These are phyloP conservation scores for Tetrapisispora iriomotensis DNA, from an alignment of 805 yeast genomes.

Conservation along the genomic window DNA sequence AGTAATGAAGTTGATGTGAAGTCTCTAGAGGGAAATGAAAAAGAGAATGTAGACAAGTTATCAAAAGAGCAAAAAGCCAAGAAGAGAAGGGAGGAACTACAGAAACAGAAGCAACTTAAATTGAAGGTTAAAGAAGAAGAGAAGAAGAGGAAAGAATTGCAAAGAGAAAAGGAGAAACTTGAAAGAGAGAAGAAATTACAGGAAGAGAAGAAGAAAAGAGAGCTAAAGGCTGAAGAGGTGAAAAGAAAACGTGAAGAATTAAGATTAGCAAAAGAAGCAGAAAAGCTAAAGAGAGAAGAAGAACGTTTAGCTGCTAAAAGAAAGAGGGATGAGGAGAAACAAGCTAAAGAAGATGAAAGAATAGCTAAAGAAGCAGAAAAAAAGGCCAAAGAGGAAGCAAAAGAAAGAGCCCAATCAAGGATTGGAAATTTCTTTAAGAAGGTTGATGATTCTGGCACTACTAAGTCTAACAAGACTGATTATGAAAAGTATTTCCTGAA, in stretches of 20 bases:
- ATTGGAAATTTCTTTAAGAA: conserved; percentile 31
- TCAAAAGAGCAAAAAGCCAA: conserved; percentile 7
- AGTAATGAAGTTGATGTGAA: not conserved
- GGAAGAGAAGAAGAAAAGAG: conserved; percentile 22
- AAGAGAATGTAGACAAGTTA: conserved; percentile 1
- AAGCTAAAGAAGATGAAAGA: conserved; percentile 12
- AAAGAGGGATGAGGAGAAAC: conserved; percentile 15
- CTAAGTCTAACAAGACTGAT: conserved; percentile 19
- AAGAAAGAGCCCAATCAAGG: conserved; percentile 31
- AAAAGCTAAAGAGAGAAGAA: conserved; percentile 12
- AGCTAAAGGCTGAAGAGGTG: conserved; percentile 17
- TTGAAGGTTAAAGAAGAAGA: conserved; percentile 10
- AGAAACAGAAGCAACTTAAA: conserved; percentile 10
- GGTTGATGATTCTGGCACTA: conserved; percentile 21
- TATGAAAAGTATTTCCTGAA: conserved; percentile 29
- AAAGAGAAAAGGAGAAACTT: conserved; percentile 20
- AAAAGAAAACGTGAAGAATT: conserved; percentile 15
- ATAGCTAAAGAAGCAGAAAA: conserved; percentile 19
- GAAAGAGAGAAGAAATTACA: conserved; percentile 30
- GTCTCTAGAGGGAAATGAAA: not conserved
- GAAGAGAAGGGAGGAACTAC: conserved; percentile 10
- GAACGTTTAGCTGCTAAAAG: conserved; percentile 15
- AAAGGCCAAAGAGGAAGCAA: conserved; percentile 24
- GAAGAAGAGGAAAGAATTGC: conserved; percentile 12
- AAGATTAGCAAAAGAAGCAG: conserved; percentile 13